These are phyloP conservation scores for Russula emetica DNA, from an alignment of 768 basidiomycete genomes.

Conservation along the genomic window DNA sequence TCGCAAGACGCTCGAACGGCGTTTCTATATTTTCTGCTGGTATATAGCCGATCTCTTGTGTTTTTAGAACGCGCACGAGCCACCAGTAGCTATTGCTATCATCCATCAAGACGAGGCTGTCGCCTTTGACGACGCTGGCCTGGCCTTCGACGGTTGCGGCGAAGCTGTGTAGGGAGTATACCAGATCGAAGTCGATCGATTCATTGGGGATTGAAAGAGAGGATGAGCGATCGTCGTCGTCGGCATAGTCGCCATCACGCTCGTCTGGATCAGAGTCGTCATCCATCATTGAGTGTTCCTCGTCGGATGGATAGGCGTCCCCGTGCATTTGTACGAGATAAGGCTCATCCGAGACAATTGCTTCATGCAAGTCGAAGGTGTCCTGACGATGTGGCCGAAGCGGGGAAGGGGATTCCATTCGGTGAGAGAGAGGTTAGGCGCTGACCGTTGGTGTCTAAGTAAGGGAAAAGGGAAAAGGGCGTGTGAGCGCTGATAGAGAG, in stretches of 20 bases:
- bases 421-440: neutral
- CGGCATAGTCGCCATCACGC: slow-evolving; percentile 60
- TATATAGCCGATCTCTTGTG: slow-evolving; percentile 97
- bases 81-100: slow-evolving; percentile 99
- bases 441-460: neutral
- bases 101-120: slow-evolving; percentile 93
- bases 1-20: slow-evolving; percentile 90
- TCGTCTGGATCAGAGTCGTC: slow-evolving; percentile 78
- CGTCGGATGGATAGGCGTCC: slow-evolving; percentile 55
- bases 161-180: slow-evolving; percentile 93
- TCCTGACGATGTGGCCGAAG: slow-evolving; percentile 42
- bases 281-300: slow-evolving; percentile 78
- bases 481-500: neutral
- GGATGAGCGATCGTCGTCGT: slow-evolving; percentile 75
- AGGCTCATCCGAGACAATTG: slow-evolving; percentile 52
- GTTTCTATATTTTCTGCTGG: slow-evolving; percentile 99
- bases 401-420: slow-evolving; percentile 15
- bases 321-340: slow-evolving; percentile 48
- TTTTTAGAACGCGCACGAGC: slow-evolving; percentile 97
- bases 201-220: slow-evolving; percentile 86
- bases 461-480: neutral
- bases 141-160: slow-evolving; percentile 98
- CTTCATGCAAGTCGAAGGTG: slow-evolving; percentile 68
- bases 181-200: slow-evolving; percentile 89
- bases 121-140: slow-evolving; percentile 97